A percentile compares a stretch with the other conserved stretches of the same genome.
These are phyloP conservation scores for Populus hybrid DNA, from an alignment of 441 rosid species.

Conservation along the genomic window DNA sequence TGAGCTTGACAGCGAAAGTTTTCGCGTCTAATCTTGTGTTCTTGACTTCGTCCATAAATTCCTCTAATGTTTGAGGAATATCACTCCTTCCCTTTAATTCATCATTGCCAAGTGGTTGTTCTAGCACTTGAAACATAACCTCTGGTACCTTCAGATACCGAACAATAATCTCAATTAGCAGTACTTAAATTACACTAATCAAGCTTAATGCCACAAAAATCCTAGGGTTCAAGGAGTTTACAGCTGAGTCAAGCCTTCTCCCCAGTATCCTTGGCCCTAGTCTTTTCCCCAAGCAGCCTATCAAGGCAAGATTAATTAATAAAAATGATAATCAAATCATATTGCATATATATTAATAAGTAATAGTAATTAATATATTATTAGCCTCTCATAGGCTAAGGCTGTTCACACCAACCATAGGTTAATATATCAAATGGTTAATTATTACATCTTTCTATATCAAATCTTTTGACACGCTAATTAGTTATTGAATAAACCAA, in stretches of 20 bases:
- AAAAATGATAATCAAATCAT: not conserved
- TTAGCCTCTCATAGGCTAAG: not conserved
- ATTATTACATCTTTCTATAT: no score
- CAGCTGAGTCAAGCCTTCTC: conserved; percentile 56
- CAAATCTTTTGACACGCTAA: no score
- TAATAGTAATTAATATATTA: not conserved
- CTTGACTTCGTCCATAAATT: conserved; percentile 67
- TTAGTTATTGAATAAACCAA: not conserved
- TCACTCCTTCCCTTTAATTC: conserved; percentile 69
- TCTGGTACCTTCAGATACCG: conserved; percentile 64
- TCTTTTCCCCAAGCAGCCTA: conserved; percentile 89
- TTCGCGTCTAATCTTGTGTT: conserved; percentile 59
- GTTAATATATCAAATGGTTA: not conserved
- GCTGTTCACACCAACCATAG: conserved; percentile 2
- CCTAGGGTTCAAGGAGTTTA: conserved; percentile 29
- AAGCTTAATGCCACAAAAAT: not conserved
- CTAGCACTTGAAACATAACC: conserved; percentile 68
- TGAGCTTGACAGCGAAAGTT: conserved; percentile 75
- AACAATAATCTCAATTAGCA: conserved; percentile 3
- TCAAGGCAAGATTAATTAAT: not conserved
- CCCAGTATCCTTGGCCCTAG: conserved; percentile 72
- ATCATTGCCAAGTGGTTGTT: conserved; percentile 58
- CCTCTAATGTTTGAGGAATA: conserved; percentile 82
- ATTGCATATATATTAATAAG: not conserved
- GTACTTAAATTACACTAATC: not conserved